Evolutionary conservation across 352 stramenopile genomes (phyloP), one percentile per base, ranked within the genome.

Genomic region (Phytophthora vignae): DNA sequence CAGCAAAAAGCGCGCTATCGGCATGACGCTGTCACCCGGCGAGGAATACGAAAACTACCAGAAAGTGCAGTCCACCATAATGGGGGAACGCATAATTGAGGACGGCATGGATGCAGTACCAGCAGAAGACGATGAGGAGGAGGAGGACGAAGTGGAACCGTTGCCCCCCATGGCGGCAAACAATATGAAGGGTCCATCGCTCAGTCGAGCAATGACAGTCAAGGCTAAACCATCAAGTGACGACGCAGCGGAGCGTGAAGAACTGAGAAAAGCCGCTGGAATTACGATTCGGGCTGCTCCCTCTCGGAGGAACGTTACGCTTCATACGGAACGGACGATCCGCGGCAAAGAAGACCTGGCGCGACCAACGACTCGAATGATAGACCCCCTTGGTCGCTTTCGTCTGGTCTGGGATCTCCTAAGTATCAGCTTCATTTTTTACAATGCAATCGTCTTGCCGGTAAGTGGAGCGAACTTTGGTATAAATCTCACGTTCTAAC

Each of bases 41-140:
- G 84, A 91, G 64, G 84, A 91, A 48, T 91, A 90, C 53, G 84
- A 90, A 73, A 86, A 91, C 52, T 90, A 89, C 60, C 78, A 89
- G 62, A 90, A 90, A 69, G 60, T 91, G 48, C 67, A 80, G 38
- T 73, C 76, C 2, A 82, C 76, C 29, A 86, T 80, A 38, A 44
- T 76, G 42, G 60, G 22, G 3, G 31, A 68, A 8, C 60, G 63
- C 4, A 52, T 66, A 21, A 52, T 59, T 12, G 69, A 79, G 25
- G 73, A 82, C 12, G 74, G 75, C 17, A 74, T 80, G 4, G 64
- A 74, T 2, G 73, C 71, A 7, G 57, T 72, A 19, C 64, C 55
- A 8, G 25, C 55, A 9, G 71, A 74, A 42, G 62, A 71, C n/a
- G 67, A 74, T 4, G 73, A 80, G 0, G 57, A 80, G 7, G 71